Conservation (phyloP, 306 rosid genomes). For the Castanea sativa region DNA sequence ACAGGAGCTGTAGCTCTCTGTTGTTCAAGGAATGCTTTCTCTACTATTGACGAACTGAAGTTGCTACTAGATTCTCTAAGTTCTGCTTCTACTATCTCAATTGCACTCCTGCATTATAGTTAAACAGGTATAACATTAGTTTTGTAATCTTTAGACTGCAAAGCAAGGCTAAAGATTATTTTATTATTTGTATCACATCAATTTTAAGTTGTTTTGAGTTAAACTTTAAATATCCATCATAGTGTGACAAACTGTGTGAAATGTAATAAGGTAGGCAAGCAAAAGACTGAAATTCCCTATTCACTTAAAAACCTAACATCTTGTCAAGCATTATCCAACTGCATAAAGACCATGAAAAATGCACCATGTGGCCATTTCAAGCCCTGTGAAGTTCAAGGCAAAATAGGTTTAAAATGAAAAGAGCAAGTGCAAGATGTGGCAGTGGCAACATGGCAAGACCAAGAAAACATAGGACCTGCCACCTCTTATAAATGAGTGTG, state of each 20-base stretch:
- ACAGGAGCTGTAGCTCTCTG: conserved; percentile 33
- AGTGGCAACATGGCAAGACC: not conserved
- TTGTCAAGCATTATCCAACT: not conserved
- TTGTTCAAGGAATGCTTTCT: conserved; percentile 35
- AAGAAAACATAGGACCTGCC: not conserved
- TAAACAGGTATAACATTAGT: not conserved
- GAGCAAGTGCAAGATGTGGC: not conserved
- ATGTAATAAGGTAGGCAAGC: not conserved
- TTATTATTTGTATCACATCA: not conserved
- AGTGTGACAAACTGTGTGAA: not conserved
- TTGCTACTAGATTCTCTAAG: conserved; percentile 43
- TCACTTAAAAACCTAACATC: not conserved
- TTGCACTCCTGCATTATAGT: conserved; percentile 64
- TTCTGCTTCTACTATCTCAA: conserved; percentile 78
- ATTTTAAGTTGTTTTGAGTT: not conserved
- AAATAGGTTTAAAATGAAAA: not conserved
- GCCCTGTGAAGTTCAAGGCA: not conserved
- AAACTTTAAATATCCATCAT: not conserved
- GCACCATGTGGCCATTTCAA: not conserved
- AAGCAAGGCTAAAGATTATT: not conserved
- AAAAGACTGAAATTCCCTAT: not conserved
- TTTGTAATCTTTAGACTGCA: conserved; percentile 2
- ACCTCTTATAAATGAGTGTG: not conserved
- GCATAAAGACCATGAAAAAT: not conserved
- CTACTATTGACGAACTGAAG: conserved; percentile 32